Conservation (phyloP, 2,329 filamentous ascomycete genomes). For the Pseudogymnoascus sp. region DNA sequence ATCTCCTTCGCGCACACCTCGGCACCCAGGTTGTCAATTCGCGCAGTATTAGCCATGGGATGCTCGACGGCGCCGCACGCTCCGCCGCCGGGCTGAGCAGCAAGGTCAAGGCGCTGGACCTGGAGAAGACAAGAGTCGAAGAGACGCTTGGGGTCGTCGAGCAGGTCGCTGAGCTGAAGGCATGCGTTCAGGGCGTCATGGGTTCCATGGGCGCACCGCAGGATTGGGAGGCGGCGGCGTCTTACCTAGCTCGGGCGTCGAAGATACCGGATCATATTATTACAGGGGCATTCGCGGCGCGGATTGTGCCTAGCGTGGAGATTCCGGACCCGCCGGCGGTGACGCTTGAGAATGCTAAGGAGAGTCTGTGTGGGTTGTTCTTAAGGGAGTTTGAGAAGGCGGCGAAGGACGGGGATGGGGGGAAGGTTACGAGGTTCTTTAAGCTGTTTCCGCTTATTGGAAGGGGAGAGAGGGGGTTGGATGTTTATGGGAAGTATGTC, state of each 20-base stretch:
- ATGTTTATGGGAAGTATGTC: slow-evolving; percentile 93
- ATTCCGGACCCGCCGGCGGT: slow-evolving; percentile 85
- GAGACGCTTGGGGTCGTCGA: slow-evolving; percentile 87
- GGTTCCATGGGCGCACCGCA: slow-evolving; percentile 97
- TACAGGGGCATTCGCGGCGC: slow-evolving; percentile 77
- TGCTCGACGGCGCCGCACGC: slow-evolving; percentile 78
- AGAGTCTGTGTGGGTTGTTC: slow-evolving; percentile 85
- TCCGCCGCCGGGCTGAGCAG: slow-evolving; percentile 81
- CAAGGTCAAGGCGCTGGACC: slow-evolving; percentile 79
- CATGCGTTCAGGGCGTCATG: slow-evolving; percentile 87
- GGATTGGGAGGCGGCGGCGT: slow-evolving; percentile 95
- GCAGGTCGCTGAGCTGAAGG: slow-evolving; percentile 93
- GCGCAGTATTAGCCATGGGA: slow-evolving; percentile 76
- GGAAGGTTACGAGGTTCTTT: slow-evolving; percentile 91
- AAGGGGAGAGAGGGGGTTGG: slow-evolving; percentile 77
- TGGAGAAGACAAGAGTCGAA: slow-evolving; percentile 86
- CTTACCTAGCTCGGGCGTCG: slow-evolving; percentile 75
- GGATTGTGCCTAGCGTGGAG: slow-evolving; percentile 91
- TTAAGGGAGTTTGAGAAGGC: slow-evolving; percentile 92
- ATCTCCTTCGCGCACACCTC: slow-evolving; percentile 80
- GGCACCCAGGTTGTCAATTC: slow-evolving; percentile 81
- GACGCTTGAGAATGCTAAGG: slow-evolving; percentile 79
- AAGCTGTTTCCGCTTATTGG: slow-evolving; percentile 95
- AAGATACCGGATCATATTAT: slow-evolving; percentile 75
- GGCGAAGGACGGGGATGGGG: slow-evolving; percentile 75